Evolutionary conservation across 2,329 filamentous ascomycete species (phyloP).

Genomic region (Ceratocystiopsis minuta): DNA sequence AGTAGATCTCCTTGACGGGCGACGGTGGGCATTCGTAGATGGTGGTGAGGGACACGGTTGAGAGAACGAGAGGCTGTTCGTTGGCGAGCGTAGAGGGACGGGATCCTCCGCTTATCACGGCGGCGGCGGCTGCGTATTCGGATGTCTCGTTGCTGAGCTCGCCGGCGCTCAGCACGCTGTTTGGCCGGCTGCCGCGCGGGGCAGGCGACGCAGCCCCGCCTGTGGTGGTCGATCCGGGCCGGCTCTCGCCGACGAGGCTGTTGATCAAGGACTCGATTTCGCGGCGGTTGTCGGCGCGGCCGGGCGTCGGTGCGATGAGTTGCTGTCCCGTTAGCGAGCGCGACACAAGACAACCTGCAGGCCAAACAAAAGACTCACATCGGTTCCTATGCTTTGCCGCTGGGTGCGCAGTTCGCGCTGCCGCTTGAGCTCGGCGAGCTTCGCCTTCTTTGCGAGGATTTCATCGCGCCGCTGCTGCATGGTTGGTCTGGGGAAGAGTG

Average conservation of each 20-base stretch:
- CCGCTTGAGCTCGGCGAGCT: slow-evolving; percentile 87
- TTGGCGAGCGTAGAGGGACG: too few relatives aligned
- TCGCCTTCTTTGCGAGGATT: slow-evolving; percentile 90
- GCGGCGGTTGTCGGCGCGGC: slow-evolving; percentile 48
- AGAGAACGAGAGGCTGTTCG: slow-evolving; percentile 45
- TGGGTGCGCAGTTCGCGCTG: slow-evolving; percentile 68
- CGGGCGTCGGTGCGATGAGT: slow-evolving; percentile 53
- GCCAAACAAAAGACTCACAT: slow-evolving; percentile 35
- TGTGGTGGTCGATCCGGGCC: slow-evolving; percentile 49
- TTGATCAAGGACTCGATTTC: slow-evolving; percentile 78
- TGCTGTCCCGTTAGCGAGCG: slow-evolving; percentile 14
- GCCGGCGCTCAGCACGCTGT: slow-evolving; percentile 67
- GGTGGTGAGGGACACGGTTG: slow-evolving; percentile 54
- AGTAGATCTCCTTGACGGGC: slow-evolving; percentile 67
- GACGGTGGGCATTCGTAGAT: slow-evolving; percentile 67
- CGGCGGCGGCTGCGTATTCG: slow-evolving; percentile 32
- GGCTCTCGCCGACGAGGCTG: slow-evolving; percentile 62
- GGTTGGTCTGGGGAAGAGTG: slow-evolving; percentile 2
- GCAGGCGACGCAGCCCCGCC: slow-evolving; percentile 47
- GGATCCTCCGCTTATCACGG: too few relatives aligned
- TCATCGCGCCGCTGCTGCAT: slow-evolving; percentile 83
- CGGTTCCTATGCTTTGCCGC: slow-evolving; percentile 48
- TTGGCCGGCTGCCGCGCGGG: slow-evolving; percentile 56
- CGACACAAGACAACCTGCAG: not conserved
- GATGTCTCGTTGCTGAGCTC: slow-evolving; percentile 63